Percentiles rank a stretch among this genome's conserved stretches.
These are phyloP conservation scores for Lophiostoma macrostomum DNA, from an alignment of 495 filamentous ascomycete genomes.

Conservation along the genomic window DNA sequence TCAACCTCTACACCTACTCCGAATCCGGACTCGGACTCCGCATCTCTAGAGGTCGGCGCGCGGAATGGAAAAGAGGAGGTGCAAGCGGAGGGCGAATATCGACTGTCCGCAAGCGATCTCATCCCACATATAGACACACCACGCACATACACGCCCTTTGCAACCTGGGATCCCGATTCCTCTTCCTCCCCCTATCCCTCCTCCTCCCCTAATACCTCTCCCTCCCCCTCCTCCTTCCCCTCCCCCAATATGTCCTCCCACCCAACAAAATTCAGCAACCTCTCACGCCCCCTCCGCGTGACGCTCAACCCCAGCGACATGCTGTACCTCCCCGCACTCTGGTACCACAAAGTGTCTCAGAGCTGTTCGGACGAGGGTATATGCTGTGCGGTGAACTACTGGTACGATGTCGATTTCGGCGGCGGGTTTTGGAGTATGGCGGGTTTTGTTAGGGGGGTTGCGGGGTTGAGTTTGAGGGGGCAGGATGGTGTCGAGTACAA, in stretches of 20 bases:
- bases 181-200: too few relatives aligned
- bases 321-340: constrained; percentile 74
- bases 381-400: constrained; percentile 75
- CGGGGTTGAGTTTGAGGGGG: constrained; percentile 13
- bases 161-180: constrained; percentile 67
- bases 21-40: neutral
- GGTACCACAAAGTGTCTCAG: constrained; percentile 75
- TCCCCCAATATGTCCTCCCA: neutral
- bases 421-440: constrained; percentile 34
- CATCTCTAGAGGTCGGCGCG: neutral
- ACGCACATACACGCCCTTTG: constrained; percentile 53
- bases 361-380: constrained; percentile 59
- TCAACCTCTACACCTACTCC: neutral
- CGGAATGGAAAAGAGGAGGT: neutral
- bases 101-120: constrained; percentile 35
- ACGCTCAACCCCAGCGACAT: constrained; percentile 69
- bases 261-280: constrained; percentile 52
- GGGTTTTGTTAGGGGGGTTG: constrained; percentile 19
- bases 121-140: constrained; percentile 40
- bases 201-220: too few relatives aligned
- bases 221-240: too few relatives aligned
- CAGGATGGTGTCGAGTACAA: too few relatives aligned
- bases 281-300: constrained; percentile 56
- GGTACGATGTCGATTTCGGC: constrained; percentile 51
- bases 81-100: constrained; percentile 14